Base-by-base conservation (phyloP, 2,329 filamentous ascomycete genomes). In the Verticillium klebahnii region DNA sequence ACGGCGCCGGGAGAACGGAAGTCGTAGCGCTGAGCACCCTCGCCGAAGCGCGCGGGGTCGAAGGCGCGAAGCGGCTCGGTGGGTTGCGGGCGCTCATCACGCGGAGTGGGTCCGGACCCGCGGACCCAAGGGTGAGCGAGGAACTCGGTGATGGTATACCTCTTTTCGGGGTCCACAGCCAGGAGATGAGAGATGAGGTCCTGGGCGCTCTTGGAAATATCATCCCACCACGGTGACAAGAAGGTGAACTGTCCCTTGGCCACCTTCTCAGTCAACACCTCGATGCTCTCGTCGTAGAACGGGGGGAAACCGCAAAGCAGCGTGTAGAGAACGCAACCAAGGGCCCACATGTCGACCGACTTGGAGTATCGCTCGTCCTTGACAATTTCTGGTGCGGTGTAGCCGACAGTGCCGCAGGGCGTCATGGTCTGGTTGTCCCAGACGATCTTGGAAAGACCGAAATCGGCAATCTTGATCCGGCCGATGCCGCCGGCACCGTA, bases 351-450 rank as follows among this genome's bases (percentile, higher is more conserved):
- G 72, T 99, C 95, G 56, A 99, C 95, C 59, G 92, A 96, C 82
- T 98, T 99, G 40, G 94, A 98, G 76, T 99, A 99, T 25, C 93
- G 88, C 78, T 99, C 95, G 76, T 99, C 95, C 78, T 98, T 98
- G 74, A 99, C 95, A 65, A 99, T 99, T 73, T 99, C 95, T 8
- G 95, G 95, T 3, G 95, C 95, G 4, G 95, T 98, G 78, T 99
- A 99, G 54, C 95, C 95, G 62, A 98, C 95, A 0, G 95, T 99
- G 62, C 95, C 95, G 74, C 95, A 99, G n/a, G 95, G 95, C 3
- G 95, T 99, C 92, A 97, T 98, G 11, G 95, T 99, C 73, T 96
- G 91, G 68, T 88, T 95, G 70, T 98, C 95, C 95, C 95, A 99
- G 17, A 99, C 92, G 67, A 99, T 91, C 78, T 99, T 99, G 66